Evolutionary conservation across 106 monocot species (phyloP).

Genomic region (Dioscorea dumetorum): DNA sequence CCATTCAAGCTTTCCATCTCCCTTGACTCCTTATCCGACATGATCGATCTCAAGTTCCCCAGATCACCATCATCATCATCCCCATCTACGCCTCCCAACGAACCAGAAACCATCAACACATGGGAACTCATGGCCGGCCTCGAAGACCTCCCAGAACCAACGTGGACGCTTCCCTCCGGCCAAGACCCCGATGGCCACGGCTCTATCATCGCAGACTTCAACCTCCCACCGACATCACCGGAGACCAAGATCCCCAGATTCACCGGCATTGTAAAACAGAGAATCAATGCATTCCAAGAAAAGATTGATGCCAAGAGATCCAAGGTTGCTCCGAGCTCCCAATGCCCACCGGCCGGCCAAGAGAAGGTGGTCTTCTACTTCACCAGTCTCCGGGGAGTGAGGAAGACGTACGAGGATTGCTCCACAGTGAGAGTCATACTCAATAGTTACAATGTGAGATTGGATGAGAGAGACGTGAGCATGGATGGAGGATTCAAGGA

Average conservation of each 20-base stretch:
- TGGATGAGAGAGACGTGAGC: constrained; percentile 86
- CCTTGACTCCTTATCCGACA: constrained; percentile 6
- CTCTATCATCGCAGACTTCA: constrained; percentile 22
- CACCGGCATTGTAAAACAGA: constrained; percentile 42
- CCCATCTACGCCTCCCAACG: constrained; percentile 17
- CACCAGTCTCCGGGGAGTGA: constrained; percentile 77
- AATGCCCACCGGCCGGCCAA: constrained; percentile 19
- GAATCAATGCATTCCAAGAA: constrained; percentile 56
- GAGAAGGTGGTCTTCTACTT: constrained; percentile 60
- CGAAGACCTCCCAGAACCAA: constrained; percentile 26
- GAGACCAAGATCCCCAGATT: constrained; percentile 8
- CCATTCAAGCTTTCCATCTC: constrained; percentile 27
- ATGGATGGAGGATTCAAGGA: constrained; percentile 69
- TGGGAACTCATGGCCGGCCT: constrained; percentile 78
- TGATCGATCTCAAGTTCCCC: constrained; percentile 15
- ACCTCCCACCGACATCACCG: constrained; percentile 20
- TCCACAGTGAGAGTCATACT: constrained; percentile 34
- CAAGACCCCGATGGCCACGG: not conserved
- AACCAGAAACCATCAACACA: constrained; percentile 54
- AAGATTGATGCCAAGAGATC: constrained; percentile 49
- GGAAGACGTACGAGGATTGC: constrained; percentile 87
- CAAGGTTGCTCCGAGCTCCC: too few species aligned
- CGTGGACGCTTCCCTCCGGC: constrained; percentile 16
- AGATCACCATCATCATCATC: constrained; percentile 6
- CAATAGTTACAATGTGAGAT: constrained; percentile 38